These are phyloP conservation scores for Zelonia costaricensis DNA, from an alignment of 208 protist genomes.

Conservation along the genomic window DNA sequence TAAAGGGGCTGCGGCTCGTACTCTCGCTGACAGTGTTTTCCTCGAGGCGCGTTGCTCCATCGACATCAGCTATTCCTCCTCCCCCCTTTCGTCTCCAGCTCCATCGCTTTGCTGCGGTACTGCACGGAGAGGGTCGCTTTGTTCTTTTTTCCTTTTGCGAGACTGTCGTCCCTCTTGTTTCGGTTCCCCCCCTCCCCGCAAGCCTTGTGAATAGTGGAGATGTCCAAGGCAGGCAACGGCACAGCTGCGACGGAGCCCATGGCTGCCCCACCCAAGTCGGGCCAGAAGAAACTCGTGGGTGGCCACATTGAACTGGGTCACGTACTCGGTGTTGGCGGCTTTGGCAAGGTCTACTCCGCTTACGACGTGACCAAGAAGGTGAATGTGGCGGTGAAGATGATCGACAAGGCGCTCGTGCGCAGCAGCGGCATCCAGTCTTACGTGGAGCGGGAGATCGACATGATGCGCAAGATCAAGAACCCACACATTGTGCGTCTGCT, in stretches of 20 bases:
- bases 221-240: conserved; percentile 2
- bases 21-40: too few relatives aligned
- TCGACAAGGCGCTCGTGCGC: conserved; percentile 81
- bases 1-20: too few relatives aligned
- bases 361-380: conserved; percentile 75
- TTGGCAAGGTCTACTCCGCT: conserved; percentile 87
- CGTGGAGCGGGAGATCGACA: conserved; percentile 95
- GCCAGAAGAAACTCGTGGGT: conserved; percentile 45
- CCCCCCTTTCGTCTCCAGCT: too few relatives aligned
- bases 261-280: neutral
- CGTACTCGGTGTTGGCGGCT: conserved; percentile 86
- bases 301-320: conserved; percentile 78
- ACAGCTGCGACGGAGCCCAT: too few relatives aligned
- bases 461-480: conserved; percentile 97
- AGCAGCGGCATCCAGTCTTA: conserved; percentile 70
- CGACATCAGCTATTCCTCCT: too few relatives aligned
- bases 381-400: conserved; percentile 92
- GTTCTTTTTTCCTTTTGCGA: too few relatives aligned
- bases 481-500: conserved; percentile 93
- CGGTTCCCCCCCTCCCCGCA: too few relatives aligned
- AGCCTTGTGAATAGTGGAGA: too few relatives aligned
- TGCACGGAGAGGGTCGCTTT: too few relatives aligned
- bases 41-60: too few relatives aligned
- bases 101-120: too few relatives aligned
- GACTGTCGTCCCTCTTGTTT: too few relatives aligned